A percentile compares a stretch with the other conserved stretches of the same genome.
These are phyloP conservation scores for Lactifluus piperatus DNA, from an alignment of 768 basidiomycete species.

Conservation along the genomic window DNA sequence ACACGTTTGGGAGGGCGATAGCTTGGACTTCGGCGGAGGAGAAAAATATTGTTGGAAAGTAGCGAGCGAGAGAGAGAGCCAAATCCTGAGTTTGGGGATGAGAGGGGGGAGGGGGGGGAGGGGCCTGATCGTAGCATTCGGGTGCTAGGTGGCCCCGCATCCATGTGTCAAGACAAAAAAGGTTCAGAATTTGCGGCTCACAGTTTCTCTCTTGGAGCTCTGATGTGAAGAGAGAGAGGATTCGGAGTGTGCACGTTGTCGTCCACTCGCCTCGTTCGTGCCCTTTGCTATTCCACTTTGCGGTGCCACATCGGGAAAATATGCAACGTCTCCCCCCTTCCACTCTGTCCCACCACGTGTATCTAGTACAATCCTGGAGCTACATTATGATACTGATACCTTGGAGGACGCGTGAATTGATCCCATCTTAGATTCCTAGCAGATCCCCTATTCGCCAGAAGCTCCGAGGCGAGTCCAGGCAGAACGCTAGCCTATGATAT, in stretches of 20 bases:
- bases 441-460: neutral
- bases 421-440: neutral
- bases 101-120: neutral
- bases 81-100: neutral
- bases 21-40: neutral
- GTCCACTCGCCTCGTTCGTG: neutral
- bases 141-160: neutral
- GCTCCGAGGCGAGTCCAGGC: neutral
- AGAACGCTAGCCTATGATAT: neutral
- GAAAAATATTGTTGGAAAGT: neutral
- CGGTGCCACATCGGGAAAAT: slow-evolving; percentile 4
- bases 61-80: neutral
- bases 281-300: neutral
- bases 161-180: neutral
- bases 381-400: neutral
- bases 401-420: neutral
- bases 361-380: neutral
- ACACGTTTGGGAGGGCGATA: neutral
- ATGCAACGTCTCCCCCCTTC: neutral
- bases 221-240: neutral
- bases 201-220: neutral
- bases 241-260: neutral
- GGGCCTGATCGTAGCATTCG: neutral
- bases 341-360: neutral
- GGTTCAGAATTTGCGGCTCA: neutral